These are phyloP conservation scores for Coemansia sp. DNA, from an alignment of 192 early-diverging fungal species.

Conservation along the genomic window DNA sequence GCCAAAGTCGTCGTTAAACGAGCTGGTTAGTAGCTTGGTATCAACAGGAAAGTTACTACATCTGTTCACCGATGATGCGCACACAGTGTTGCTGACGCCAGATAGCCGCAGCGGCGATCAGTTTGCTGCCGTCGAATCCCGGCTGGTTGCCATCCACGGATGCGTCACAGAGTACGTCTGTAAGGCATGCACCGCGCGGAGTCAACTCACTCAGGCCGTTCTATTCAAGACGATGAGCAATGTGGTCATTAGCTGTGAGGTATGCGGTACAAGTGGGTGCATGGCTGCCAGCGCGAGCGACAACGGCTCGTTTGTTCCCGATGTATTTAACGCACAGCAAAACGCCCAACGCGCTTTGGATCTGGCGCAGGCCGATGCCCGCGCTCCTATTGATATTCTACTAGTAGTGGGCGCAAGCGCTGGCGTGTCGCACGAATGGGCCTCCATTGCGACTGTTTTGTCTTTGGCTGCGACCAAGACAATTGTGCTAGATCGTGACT, in stretches of 20 bases:
- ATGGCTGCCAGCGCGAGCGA: slow-evolving; percentile 10
- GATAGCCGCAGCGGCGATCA: slow-evolving; percentile 11
- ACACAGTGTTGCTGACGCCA: slow-evolving; percentile 15
- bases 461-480: slow-evolving; percentile 14
- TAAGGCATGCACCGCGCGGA: slow-evolving; percentile 30
- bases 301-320: slow-evolving; percentile 26
- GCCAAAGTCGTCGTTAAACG: slow-evolving; percentile 8
- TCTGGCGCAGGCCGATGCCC: slow-evolving; percentile 28
- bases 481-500: slow-evolving; percentile 16
- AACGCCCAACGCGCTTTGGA: slow-evolving; percentile 16
- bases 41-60: slow-evolving; percentile 19
- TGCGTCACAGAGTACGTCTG: slow-evolving; percentile 30
- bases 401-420: slow-evolving; percentile 23
- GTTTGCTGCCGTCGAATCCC: slow-evolving; percentile 19
- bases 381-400: slow-evolving; percentile 17
- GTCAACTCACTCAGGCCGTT: slow-evolving; percentile 42
- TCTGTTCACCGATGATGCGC: slow-evolving; percentile 35
- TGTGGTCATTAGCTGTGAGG: slow-evolving; percentile 21
- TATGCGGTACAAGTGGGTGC: slow-evolving; percentile 23
- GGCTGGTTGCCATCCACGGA: slow-evolving; percentile 29
- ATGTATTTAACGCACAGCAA: slow-evolving; percentile 10
- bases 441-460: slow-evolving; percentile 8
- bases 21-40: slow-evolving; percentile 15
- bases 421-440: slow-evolving; percentile 12
- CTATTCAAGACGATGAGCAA: slow-evolving; percentile 35